A percentile compares a stretch with the other conserved stretches of the same genome.
Conservation (phyloP, 768 basidiomycete genomes). For the Macrolepiota albuminosa region DNA sequence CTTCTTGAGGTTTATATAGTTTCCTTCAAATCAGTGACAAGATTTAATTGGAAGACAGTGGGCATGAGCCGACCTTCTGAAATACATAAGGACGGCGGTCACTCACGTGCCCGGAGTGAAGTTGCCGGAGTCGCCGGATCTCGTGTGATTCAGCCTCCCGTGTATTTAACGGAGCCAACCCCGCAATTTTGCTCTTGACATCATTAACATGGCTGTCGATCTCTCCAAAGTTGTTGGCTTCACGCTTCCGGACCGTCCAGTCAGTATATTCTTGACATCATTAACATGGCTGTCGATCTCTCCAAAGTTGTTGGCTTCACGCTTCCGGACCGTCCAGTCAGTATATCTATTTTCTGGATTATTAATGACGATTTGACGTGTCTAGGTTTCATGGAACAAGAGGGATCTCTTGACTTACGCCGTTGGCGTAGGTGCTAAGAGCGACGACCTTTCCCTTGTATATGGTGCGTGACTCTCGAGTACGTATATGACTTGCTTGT, state of each 20-base stretch:
- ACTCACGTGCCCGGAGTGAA: neutral
- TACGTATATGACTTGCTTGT: neutral
- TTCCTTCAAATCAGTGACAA: no score
- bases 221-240: constrained; percentile 65
- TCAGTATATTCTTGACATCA: constrained; percentile 5
- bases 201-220: constrained; percentile 44
- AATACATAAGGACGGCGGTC: neutral
- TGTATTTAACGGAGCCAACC: neutral
- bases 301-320: constrained; percentile 61
- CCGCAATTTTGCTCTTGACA: neutral
- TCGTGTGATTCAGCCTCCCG: neutral
- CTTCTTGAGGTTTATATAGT: no score
- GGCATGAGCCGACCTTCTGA: no score
- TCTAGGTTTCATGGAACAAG: constrained; percentile 78
- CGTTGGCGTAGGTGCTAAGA: constrained; percentile 77
- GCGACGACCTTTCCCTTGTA: constrained; percentile 60
- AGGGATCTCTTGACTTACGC: constrained; percentile 80
- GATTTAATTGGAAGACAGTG: no score
- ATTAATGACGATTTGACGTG: neutral
- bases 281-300: constrained; percentile 52
- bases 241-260: constrained; percentile 31
- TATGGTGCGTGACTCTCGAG: constrained; percentile 48
- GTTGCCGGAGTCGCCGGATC: constrained; percentile 3
- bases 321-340: constrained; percentile 28
- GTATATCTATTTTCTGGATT: neutral